Percentiles rank a stretch among this genome's conserved stretches.
These are phyloP conservation scores for Phyllosticta citribraziliensis DNA, from an alignment of 2,329 filamentous ascomycete genomes.

Conservation along the genomic window DNA sequence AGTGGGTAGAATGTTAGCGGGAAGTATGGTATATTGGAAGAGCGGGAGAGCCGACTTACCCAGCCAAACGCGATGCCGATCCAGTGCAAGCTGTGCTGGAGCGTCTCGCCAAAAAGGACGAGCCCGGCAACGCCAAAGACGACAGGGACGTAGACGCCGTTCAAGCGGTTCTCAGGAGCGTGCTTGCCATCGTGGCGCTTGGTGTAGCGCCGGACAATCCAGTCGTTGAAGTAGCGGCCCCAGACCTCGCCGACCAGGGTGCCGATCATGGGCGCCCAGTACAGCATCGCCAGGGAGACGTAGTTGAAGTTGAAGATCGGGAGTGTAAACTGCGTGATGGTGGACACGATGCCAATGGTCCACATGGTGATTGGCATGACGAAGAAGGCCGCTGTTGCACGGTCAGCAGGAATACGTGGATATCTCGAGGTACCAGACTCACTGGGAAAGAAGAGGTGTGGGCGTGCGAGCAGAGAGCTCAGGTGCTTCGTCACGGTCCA, in stretches of 20 bases:
- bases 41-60: conserved; percentile 5
- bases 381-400: conserved; percentile 10
- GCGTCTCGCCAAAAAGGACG: conserved; percentile 24
- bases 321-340: conserved; percentile 16
- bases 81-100: conserved; percentile 25
- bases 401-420: not conserved
- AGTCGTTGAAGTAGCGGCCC: conserved; percentile 30
- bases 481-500: conserved; percentile 5
- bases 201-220: conserved; percentile 23
- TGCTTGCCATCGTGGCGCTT: conserved; percentile 20
- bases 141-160: conserved; percentile 23
- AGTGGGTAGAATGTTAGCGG: not conserved
- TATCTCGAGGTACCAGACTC: conserved; percentile 2
- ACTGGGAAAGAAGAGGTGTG: conserved; percentile 16
- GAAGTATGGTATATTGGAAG: not conserved
- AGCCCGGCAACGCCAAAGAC: conserved; percentile 23
- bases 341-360: conserved; percentile 20
- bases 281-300: conserved; percentile 21
- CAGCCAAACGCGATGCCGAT: conserved; percentile 25
- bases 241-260: conserved; percentile 23
- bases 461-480: conserved; percentile 11
- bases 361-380: conserved; percentile 19
- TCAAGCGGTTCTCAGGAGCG: conserved; percentile 24
- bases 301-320: conserved; percentile 12
- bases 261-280: conserved; percentile 27